These are phyloP conservation scores for Tetrapisispora pingtungensis DNA, from an alignment of 805 yeast genomes.

Conservation along the genomic window DNA sequence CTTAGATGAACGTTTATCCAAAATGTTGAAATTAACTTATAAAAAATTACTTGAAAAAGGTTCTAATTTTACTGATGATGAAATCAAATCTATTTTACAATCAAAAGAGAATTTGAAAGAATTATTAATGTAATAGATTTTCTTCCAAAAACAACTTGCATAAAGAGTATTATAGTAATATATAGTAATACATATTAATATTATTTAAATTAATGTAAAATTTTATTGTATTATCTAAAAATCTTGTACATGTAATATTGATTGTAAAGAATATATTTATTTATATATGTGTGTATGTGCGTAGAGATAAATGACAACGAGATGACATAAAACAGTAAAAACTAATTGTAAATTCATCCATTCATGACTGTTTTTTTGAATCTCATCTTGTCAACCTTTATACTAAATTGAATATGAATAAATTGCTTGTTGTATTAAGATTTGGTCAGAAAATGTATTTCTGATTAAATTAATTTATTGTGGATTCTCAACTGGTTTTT, in stretches of 20 bases:
- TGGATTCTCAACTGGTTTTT: slow-evolving; percentile 33
- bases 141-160: too few species aligned
- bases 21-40: neutral
- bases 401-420: too few species aligned
- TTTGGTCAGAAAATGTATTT: too few species aligned
- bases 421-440: neutral
- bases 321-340: too few species aligned
- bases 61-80: neutral
- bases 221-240: too few species aligned
- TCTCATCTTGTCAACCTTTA: too few species aligned
- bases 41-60: neutral
- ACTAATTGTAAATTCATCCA: too few species aligned
- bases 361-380: too few species aligned
- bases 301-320: neutral
- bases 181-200: neutral
- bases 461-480: too few species aligned
- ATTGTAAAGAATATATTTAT: neutral
- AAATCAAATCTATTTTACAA: neutral
- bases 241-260: neutral
- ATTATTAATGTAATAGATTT: neutral
- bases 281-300: neutral
- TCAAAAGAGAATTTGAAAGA: neutral
- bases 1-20: slow-evolving; percentile 2
- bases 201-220: too few species aligned
- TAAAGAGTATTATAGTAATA: too few species aligned